Conservation (phyloP, 148 eudicot species). For the Heliosperma pusillum region DNA sequence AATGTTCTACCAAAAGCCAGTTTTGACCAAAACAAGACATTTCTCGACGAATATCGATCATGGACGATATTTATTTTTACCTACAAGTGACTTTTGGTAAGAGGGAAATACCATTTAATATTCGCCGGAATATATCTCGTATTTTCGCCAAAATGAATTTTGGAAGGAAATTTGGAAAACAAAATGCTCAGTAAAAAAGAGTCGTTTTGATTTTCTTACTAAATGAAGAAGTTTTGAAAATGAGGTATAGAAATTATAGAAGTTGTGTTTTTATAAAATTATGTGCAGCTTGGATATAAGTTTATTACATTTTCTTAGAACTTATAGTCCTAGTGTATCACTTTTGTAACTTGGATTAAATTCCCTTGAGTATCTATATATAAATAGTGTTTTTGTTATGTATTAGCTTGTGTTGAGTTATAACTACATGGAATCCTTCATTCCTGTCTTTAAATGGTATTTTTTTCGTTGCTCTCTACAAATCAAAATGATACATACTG, state of each 20-base stretch:
- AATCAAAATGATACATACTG: not conserved
- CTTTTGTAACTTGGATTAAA: not conserved
- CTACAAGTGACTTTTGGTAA: not conserved
- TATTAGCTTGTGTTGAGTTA: not conserved
- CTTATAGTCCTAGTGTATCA: not conserved
- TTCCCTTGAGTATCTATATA: not conserved
- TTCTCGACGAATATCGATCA: not conserved
- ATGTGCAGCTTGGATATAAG: not conserved
- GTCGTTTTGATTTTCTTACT: no score
- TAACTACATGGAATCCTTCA: not conserved
- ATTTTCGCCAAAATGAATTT: no score
- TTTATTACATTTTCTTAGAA: not conserved
- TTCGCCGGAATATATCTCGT: not conserved
- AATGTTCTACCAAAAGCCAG: not conserved
- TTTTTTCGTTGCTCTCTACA: not conserved
- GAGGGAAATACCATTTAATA: not conserved
- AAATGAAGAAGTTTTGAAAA: not conserved
- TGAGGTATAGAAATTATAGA: not conserved
- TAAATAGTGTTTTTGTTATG: not conserved
- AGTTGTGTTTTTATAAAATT: not conserved
- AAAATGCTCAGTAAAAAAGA: not conserved
- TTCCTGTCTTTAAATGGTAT: slow-evolving; percentile 2
- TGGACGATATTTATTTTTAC: no score
- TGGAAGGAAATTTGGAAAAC: not conserved
- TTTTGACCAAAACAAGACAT: not conserved